Evolutionary conservation across 139 green algal genomes (phyloP).

Genomic region (Chlorella sp.): DNA sequence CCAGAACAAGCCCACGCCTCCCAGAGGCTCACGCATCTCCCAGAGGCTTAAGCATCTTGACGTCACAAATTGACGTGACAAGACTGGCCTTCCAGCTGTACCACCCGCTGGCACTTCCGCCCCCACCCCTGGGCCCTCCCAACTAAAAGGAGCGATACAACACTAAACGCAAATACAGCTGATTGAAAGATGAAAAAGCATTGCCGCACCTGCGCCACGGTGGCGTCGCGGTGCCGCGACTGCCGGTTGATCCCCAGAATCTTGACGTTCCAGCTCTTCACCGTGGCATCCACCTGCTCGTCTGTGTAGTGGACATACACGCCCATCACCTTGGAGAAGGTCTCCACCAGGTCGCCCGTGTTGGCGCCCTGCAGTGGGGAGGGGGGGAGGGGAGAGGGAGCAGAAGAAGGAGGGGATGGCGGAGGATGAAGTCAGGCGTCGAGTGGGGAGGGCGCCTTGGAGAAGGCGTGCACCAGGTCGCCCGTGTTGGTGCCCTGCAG

Average conservation of each 20-base stretch:
- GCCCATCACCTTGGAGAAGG: constrained; percentile 48
- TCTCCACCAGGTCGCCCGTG: constrained; percentile 55
- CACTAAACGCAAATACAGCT: too few relatives aligned
- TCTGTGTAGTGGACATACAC: constrained; percentile 59
- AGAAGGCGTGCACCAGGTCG: neutral
- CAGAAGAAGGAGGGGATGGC: neutral
- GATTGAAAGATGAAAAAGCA: too few relatives aligned
- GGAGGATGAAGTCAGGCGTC: neutral
- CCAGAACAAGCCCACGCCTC: too few relatives aligned
- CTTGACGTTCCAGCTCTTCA: constrained; percentile 65
- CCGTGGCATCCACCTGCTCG: constrained; percentile 42
- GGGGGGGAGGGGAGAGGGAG: neutral
- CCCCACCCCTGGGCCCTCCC: too few relatives aligned
- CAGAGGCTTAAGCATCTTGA: too few relatives aligned
- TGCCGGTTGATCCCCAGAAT: constrained; percentile 43
- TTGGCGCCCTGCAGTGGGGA: constrained; percentile 37
- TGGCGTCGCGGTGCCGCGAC: constrained; percentile 46
- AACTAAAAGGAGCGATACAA: too few relatives aligned
- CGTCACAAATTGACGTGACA: too few relatives aligned
- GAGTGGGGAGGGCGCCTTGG: neutral
- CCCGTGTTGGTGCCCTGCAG: too few relatives aligned
- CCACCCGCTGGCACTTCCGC: too few relatives aligned
- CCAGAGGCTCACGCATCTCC: too few relatives aligned
- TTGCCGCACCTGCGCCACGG: constrained; percentile 25
- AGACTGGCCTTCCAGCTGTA: too few relatives aligned